A percentile compares a stretch with the other conserved stretches of the same genome.
Conservation (phyloP, 306 rosid species). For the Psophocarpus tetragonolobus region DNA sequence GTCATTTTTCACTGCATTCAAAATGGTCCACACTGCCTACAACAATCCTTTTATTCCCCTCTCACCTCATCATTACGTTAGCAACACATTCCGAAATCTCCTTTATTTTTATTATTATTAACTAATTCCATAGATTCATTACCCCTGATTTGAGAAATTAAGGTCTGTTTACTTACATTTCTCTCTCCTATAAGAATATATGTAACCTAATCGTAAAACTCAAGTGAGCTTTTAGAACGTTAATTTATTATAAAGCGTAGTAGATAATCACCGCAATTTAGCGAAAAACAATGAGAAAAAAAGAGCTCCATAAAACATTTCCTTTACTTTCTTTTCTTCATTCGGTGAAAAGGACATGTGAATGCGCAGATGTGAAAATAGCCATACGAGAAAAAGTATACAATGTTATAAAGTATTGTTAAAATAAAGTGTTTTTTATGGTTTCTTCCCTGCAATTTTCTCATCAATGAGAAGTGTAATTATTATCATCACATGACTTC, state of each 20-base stretch:
- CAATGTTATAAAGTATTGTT: slow-evolving; percentile 46
- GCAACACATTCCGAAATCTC: slow-evolving; percentile 47
- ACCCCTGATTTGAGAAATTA: slow-evolving; percentile 29
- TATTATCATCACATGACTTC: slow-evolving; percentile 91
- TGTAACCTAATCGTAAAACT: slow-evolving; percentile 24
- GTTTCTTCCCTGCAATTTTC: slow-evolving; percentile 41
- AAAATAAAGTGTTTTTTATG: slow-evolving; percentile 32
- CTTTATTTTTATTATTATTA: slow-evolving; percentile 28
- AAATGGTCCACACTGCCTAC: slow-evolving; percentile 45
- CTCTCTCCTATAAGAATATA: slow-evolving; percentile 11
- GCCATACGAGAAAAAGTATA: slow-evolving; percentile 45
- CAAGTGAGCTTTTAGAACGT: slow-evolving; percentile 14
- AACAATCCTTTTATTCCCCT: slow-evolving; percentile 36
- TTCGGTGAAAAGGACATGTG: slow-evolving; percentile 81
- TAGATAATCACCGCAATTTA: slow-evolving; percentile 15
- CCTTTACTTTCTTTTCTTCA: slow-evolving; percentile 50
- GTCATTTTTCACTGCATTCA: slow-evolving; percentile 37
- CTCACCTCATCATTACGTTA: slow-evolving; percentile 57
- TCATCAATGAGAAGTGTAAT: slow-evolving; percentile 71
- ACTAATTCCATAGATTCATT: slow-evolving; percentile 39
- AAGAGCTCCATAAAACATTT: slow-evolving; percentile 38
- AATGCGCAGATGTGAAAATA: slow-evolving; percentile 64
- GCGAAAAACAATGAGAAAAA: slow-evolving; percentile 20
- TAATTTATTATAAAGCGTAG: neutral
- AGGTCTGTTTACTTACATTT: neutral